phyloP scores from a whole-genome alignment of 768 basidiomycete species.

The Lentinula aciculospora region DNA sequence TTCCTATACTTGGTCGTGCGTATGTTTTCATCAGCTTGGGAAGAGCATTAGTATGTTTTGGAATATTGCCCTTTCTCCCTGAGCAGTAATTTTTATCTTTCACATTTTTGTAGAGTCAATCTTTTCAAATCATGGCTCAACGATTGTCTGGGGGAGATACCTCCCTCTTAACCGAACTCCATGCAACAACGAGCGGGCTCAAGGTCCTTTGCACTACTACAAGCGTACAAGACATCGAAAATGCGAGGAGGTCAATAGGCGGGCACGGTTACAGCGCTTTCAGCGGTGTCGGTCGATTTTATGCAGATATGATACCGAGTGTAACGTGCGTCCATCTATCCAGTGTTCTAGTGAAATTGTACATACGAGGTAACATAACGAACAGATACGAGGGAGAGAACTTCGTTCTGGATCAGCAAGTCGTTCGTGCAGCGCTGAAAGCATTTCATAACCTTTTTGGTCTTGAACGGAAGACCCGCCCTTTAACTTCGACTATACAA shows the following conservation, averaged over 20 bases:
- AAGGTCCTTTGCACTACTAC: conserved; percentile 54
- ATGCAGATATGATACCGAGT: conserved; percentile 60
- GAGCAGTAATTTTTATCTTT: too few relatives aligned
- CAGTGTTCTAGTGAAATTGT: not conserved
- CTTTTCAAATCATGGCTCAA: conserved; percentile 44
- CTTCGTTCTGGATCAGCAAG: conserved; percentile 70
- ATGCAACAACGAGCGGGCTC: conserved; percentile 63
- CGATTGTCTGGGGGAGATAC: conserved; percentile 53
- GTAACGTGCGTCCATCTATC: conserved; percentile 42
- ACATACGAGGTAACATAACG: not conserved
- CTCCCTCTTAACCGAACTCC: conserved; percentile 63
- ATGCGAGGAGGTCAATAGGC: conserved; percentile 64
- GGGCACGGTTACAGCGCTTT: conserved; percentile 75
- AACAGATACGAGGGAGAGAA: conserved; percentile 74
- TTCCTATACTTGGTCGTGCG: conserved; percentile 63
- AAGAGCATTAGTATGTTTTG: conserved; percentile 47
- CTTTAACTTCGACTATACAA: not conserved
- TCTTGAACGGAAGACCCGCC: not conserved
- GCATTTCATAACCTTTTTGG: conserved; percentile 32
- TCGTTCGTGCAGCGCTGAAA: conserved; percentile 66
- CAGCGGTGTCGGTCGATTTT: conserved; percentile 58
- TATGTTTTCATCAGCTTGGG: conserved; percentile 69
- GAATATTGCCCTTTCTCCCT: conserved; percentile 26
- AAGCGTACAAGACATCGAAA: conserved; percentile 56
- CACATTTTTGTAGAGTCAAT: conserved; percentile 29